Evolutionary conservation across 371 early-diverging fungal species (phyloP).

Genomic region (Mucor ambiguus): DNA sequence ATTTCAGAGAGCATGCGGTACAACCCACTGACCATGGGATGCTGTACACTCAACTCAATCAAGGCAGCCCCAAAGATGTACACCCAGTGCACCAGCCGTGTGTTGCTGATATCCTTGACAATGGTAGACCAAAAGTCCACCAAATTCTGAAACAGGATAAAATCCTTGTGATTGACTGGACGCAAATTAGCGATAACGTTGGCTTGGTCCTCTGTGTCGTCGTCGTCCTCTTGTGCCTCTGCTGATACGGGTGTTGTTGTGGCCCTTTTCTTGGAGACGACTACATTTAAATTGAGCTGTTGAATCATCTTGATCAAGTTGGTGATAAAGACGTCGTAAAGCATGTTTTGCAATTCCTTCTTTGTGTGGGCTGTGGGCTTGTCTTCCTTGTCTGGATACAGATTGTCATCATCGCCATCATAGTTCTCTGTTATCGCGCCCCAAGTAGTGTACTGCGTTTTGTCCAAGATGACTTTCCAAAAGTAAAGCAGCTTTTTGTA

Average conservation of each 20-base stretch:
- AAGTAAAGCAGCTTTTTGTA: slow-evolving; percentile 41
- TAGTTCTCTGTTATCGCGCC: not conserved
- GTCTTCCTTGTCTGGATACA: slow-evolving; percentile 6
- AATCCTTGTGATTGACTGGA: slow-evolving; percentile 68
- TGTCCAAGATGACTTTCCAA: slow-evolving; percentile 37
- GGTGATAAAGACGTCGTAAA: slow-evolving; percentile 41
- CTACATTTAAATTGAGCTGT: slow-evolving; percentile 38
- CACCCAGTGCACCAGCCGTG: slow-evolving; percentile 62
- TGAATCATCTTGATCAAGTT: slow-evolving; percentile 30
- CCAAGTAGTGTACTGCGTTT: not conserved
- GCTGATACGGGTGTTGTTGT: not conserved
- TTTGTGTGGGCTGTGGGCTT: not conserved
- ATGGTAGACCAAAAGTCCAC: slow-evolving; percentile 70
- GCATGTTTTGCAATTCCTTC: slow-evolving; percentile 1
- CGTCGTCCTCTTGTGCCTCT: slow-evolving; percentile 8
- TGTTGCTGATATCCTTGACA: slow-evolving; percentile 46
- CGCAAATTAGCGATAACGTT: slow-evolving; percentile 31
- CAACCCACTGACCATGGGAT: slow-evolving; percentile 76
- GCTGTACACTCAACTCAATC: slow-evolving; percentile 53
- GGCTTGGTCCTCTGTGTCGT: not conserved
- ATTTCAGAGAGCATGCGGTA: slow-evolving; percentile 68
- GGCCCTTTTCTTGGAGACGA: not conserved
- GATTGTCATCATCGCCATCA: slow-evolving; percentile 1
- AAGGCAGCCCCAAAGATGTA: slow-evolving; percentile 54
- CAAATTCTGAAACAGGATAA: slow-evolving; percentile 68